Base-by-base conservation (phyloP, 495 filamentous ascomycete genomes). In the Echria macrotheca region DNA sequence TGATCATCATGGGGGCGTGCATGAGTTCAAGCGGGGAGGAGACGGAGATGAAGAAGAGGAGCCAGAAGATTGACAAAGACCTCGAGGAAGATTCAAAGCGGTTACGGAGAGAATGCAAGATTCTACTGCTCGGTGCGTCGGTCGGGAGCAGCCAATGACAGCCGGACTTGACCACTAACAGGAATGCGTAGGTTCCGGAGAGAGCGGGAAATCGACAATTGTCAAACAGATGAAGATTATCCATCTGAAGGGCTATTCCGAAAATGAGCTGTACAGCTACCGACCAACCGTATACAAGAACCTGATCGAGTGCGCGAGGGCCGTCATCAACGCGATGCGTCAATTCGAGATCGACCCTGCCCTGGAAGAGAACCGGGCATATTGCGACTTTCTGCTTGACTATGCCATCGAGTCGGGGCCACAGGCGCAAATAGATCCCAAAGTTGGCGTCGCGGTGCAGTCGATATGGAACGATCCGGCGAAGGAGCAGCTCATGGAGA, bases 181-280 rank as follows among this genome's bases (percentile, higher is more conserved):
- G n/a, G n/a, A n/a, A n/a, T n/a, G n/a, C n/a, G n/a, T 60, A 98
- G 93, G 93, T 31, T 96, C 93, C 49, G 93, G 93, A 50, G 93
- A 98, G 76, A 96, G 91, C 69, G 93, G 93, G 41, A 98, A 98
- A 69, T 96, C 93, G 40, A 98, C 93, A 3, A 96, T 97, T 55
- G 93, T 98, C 53, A 97, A 97, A 68, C 93, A 97, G 76, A 98
- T 97, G 93, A 98, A 98, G 70, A 97, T 98, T 60, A 97, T 97
- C 56, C 93, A 97, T 60, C 86, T 96, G 60, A 95, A 95, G 69
- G 93, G 93, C 49, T 98, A 97, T 66, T 86, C 87, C 2, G 77
- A 84, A 50, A 90, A 96, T 55, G 93, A 98, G 64, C 78, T 96
- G 43, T 84, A 83, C 40, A 79, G 94, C 57, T 97, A 98, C 69